Evolutionary conservation across 805 yeast species (phyloP), one percentile per base, ranked within the genome.

Genomic region (Barnettozyma botsteinii): DNA sequence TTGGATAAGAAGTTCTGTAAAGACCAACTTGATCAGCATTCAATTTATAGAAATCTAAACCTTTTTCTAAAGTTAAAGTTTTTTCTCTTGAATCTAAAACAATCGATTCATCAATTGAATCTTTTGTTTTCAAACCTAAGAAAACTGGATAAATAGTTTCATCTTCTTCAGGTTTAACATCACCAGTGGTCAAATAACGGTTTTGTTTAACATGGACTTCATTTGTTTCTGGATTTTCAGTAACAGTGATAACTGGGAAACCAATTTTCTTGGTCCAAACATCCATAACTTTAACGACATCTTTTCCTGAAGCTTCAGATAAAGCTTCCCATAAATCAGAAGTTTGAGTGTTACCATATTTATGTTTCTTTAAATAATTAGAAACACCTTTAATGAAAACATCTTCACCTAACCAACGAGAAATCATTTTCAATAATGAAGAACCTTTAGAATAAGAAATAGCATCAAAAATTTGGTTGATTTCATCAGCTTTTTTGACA

Each of bases 381-480:
- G 93, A 78, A 22, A 85, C 93, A 61, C 94, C 93, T 58, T 78
- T 79, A 51, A 83, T 75, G 62, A 84, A 84, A 23, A 67, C 72
- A 48, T 82, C 86, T 59, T 78, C 89, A 37, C 91, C 91, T 49
- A 84, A 69, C 82, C 87, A 82, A 52, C 73, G 75, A 31, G 86
- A 76, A 51, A 84, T 75, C 95, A 83, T 85, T 61, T 85, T 77
- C 61, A 83, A 72, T 45, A 82, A 67, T 6, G 87, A 78, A 15
- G 91, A 81, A 51, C 95, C 95, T 63, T 85, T 85, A 26, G 83
- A 69, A 60, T 85, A 85, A 9, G 93, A 83, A 51, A 85, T 85
- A 32, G 88, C 85, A 60, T 85, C 94, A 57, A 85, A 85, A 49
- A 85, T 81, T 67, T 85, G 93, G 60, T 82, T 82, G 51, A 85